Evolutionary conservation across 805 yeast species (phyloP), one percentile per base, ranked within the genome.

Genomic region (Suhomyces sp.): DNA sequence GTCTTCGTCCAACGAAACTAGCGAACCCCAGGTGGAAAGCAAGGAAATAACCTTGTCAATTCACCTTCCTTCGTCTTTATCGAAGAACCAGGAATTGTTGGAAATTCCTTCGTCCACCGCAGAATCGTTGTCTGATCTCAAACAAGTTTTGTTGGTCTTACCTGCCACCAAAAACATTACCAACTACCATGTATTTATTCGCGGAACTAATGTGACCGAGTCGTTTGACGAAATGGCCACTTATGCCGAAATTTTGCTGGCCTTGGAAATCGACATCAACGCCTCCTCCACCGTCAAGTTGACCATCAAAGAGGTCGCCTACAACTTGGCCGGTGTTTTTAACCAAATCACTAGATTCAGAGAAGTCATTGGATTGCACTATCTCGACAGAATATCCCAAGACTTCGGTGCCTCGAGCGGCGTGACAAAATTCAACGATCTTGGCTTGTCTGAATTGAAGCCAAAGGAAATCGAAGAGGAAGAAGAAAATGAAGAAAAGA

Each of bases 291-390:
- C 36, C 62, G 62, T 82, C n/a, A 57, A 64, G 1, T 64, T 88
- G 47, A 69, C 66, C 15, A 66, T 88, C 56, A 76, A 69, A 38
- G 81, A 81, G 52, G 79, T 76, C 50, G 74, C 85, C 1, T 89
- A 89, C 73, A 84, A 78, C 54, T 85, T 82, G 64, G 74, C 79
- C 44, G 72, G 78, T 29, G 85, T 88, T 27, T 73, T 83, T 55
- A 81, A 79, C 26, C 96, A 90, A 66, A 66, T 90, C 42, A 66
- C 72, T 48, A 81, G 81, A 54, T 79, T 85, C 47, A 82, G 96
- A 65, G 90, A 85, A 51, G 71, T 76, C 47, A 75, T 81, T 42
- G 85, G 83, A 3, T 72, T 85, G 57, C 79, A 78, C 52, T 70
- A 72, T 45, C 67, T 76, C 22, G 77, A 80, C 53, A 80, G 79